Conservation (phyloP, 352 stramenopile species). For the Phytophthora constricta region DNA sequence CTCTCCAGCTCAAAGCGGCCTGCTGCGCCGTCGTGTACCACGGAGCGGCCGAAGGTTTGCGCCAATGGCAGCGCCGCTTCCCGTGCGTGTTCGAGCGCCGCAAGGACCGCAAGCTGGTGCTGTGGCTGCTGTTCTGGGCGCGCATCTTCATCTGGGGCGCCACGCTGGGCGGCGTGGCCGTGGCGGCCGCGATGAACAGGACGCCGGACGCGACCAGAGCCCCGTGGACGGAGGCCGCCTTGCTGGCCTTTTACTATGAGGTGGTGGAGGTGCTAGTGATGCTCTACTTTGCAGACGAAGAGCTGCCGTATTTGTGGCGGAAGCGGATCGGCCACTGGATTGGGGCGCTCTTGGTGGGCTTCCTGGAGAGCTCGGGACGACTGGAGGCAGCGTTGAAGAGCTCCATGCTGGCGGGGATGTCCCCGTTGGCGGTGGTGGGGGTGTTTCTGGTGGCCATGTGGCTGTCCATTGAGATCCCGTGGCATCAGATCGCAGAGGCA, state of each 20-base stretch:
- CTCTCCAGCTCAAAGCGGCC: constrained; percentile 54
- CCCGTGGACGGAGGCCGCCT: constrained; percentile 19
- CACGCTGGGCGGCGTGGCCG: constrained; percentile 41
- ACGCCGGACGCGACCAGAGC: background rate
- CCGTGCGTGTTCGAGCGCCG: constrained; percentile 39
- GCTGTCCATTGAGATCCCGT: constrained; percentile 51
- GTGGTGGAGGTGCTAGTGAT: constrained; percentile 58
- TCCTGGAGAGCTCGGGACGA: constrained; percentile 31
- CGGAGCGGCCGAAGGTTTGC: constrained; percentile 37
- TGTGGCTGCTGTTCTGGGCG: constrained; percentile 63
- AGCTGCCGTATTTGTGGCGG: constrained; percentile 50
- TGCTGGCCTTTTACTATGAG: constrained; percentile 51
- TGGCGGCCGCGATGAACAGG: constrained; percentile 10
- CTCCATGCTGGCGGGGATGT: constrained; percentile 33
- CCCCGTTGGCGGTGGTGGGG: constrained; percentile 35
- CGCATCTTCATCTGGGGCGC: constrained; percentile 72
- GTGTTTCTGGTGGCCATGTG: constrained; percentile 52
- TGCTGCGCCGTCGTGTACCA: constrained; percentile 55
- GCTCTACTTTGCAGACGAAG: constrained; percentile 60
- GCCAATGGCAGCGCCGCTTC: constrained; percentile 45
- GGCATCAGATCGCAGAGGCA: constrained; percentile 41
- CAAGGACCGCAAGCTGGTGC: constrained; percentile 46
- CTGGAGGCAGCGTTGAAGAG: constrained; percentile 29
- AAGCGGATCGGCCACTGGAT: constrained; percentile 51
- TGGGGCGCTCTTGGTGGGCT: constrained; percentile 34